Evolutionary conservation across 2,329 filamentous ascomycete species (phyloP).

Genomic region (Botryotinia narcissicola): DNA sequence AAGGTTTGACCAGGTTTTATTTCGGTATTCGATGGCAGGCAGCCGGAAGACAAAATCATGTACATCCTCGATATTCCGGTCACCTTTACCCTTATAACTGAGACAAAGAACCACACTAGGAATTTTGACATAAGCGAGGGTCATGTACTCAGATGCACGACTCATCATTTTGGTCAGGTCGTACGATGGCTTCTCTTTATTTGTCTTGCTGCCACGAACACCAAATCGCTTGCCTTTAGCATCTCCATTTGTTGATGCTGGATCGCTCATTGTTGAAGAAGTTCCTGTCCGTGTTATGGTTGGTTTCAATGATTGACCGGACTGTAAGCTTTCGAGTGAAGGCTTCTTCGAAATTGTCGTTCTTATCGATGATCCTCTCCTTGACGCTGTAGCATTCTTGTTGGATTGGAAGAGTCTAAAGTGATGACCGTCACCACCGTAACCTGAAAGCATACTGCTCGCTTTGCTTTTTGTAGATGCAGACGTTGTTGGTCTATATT

Average conservation of each 20-base stretch:
- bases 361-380: slow-evolving; percentile 21
- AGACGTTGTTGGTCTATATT: slow-evolving; percentile 37
- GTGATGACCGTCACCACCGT: slow-evolving; percentile 38
- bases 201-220: slow-evolving; percentile 48
- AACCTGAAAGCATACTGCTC: slow-evolving; percentile 31
- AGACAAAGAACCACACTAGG: slow-evolving; percentile 93
- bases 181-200: slow-evolving; percentile 68
- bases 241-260: slow-evolving; percentile 35
- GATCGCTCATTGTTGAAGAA: slow-evolving; percentile 27
- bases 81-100: slow-evolving; percentile 93
- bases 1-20: slow-evolving; percentile 99
- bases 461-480: slow-evolving; percentile 30
- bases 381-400: slow-evolving; percentile 31
- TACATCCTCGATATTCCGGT: slow-evolving; percentile 93
- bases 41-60: slow-evolving; percentile 97
- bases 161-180: slow-evolving; percentile 96
- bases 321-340: slow-evolving; percentile 37
- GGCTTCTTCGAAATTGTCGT: slow-evolving; percentile 35
- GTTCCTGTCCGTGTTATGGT: slow-evolving; percentile 33
- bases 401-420: slow-evolving; percentile 46
- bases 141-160: slow-evolving; percentile 96
- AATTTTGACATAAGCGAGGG: slow-evolving; percentile 90
- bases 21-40: slow-evolving; percentile 90
- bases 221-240: slow-evolving; percentile 51
- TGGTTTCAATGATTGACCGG: slow-evolving; percentile 31